Percentiles rank a stretch among this genome's conserved stretches.
Conservation (phyloP, 2,329 filamentous ascomycete genomes). For the Fusarium paranaense region DNA sequence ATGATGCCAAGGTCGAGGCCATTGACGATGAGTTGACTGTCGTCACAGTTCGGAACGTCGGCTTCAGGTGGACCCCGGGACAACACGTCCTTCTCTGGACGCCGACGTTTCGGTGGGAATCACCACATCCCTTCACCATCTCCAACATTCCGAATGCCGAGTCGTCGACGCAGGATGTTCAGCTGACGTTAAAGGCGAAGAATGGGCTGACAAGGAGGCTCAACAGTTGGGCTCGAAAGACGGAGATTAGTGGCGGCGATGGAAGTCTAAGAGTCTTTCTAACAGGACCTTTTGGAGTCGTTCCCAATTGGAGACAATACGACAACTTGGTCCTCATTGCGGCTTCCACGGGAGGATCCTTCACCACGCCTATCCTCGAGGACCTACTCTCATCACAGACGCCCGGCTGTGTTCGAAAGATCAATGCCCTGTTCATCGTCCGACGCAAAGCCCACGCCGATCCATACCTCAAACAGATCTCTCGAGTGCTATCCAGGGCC, state of each 20-base stretch:
- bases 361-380: conserved; percentile 39
- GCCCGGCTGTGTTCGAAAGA: conserved; percentile 35
- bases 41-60: conserved; percentile 35
- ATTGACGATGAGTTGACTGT: conserved; percentile 37
- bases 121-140: conserved; percentile 43
- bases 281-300: conserved; percentile 36
- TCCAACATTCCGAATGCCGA: conserved; percentile 23
- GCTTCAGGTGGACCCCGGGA: conserved; percentile 39
- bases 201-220: conserved; percentile 35
- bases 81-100: conserved; percentile 45
- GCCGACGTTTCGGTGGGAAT: conserved; percentile 40
- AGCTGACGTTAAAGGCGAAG: conserved; percentile 41
- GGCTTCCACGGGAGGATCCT: conserved; percentile 41
- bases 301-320: conserved; percentile 42
- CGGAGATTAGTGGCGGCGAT: conserved; percentile 17
- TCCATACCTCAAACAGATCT: conserved; percentile 34
- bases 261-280: conserved; percentile 34
- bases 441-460: conserved; percentile 33
- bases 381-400: conserved; percentile 33
- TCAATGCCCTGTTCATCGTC: conserved; percentile 38
- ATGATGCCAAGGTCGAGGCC: conserved; percentile 32
- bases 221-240: conserved; percentile 39
- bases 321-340: conserved; percentile 38
- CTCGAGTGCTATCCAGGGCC: conserved; percentile 21
- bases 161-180: conserved; percentile 26